Evolutionary conservation across 441 rosid species (phyloP).

Genomic region (Geranium incanum): DNA sequence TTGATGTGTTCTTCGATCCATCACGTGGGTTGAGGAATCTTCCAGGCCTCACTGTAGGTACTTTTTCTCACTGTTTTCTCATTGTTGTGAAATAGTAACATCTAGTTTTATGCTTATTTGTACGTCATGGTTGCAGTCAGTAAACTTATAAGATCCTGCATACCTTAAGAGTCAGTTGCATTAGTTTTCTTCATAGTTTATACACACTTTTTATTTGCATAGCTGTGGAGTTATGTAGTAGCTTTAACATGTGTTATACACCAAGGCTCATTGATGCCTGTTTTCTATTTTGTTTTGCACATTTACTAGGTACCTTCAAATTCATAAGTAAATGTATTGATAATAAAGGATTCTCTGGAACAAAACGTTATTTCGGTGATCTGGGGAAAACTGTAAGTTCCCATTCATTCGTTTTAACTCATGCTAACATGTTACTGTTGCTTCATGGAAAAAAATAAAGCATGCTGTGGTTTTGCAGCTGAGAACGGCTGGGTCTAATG

Average conservation of each 20-base stretch:
- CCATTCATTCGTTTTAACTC: conserved; percentile 8
- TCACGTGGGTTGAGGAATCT: conserved; percentile 65
- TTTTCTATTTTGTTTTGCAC: background rate
- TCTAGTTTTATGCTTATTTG: background rate
- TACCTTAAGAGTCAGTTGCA: background rate
- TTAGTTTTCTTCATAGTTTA: conserved; percentile 1
- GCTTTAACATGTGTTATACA: background rate
- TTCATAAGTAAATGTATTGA: conserved; percentile 68
- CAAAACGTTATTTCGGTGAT: conserved; percentile 92
- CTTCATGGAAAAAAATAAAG: conserved; percentile 21
- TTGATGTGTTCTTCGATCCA: conserved; percentile 92
- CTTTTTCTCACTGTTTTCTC: conserved; percentile 7
- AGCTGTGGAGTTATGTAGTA: background rate
- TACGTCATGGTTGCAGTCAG: background rate
- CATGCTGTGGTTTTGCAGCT: conserved; percentile 45
- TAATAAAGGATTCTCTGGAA: conserved; percentile 74
- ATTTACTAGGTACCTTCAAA: conserved; percentile 67
- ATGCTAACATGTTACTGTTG: conserved; percentile 14
- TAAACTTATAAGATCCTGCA: background rate
- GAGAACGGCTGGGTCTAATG: conserved; percentile 83
- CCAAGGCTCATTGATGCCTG: background rate
- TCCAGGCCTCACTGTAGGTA: conserved; percentile 83
- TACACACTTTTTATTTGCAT: background rate
- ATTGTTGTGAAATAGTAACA: background rate
- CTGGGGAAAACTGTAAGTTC: conserved; percentile 75